Evolutionary conservation across 2,329 filamentous ascomycete species (phyloP).

Genomic region (Thelonectria blattea): DNA sequence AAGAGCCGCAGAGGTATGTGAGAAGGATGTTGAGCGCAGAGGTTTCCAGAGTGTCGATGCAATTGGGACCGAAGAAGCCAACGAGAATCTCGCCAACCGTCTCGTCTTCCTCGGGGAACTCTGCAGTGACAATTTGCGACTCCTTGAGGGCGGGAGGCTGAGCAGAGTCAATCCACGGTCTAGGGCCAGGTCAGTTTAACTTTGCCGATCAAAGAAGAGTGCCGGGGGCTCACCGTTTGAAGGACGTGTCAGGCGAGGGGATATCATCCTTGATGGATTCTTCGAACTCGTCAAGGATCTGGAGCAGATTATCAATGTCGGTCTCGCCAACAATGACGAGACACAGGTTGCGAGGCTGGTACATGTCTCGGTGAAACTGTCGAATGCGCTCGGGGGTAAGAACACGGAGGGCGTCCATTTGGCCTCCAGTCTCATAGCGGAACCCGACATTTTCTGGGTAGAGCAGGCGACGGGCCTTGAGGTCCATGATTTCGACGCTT

Average conservation of each 20-base stretch:
- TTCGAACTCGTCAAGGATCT: slow-evolving; percentile 87
- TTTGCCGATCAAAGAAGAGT: not conserved
- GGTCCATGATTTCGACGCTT: slow-evolving; percentile 84
- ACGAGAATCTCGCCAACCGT: slow-evolving; percentile 88
- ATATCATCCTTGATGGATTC: slow-evolving; percentile 83
- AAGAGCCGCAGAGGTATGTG: slow-evolving; percentile 89
- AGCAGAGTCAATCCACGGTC: slow-evolving; percentile 88
- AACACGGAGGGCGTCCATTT: slow-evolving; percentile 89
- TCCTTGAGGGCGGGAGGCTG: slow-evolving; percentile 75
- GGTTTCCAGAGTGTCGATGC: slow-evolving; percentile 69
- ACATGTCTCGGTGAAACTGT: slow-evolving; percentile 96
- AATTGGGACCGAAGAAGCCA: slow-evolving; percentile 85
- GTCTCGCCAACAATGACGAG: slow-evolving; percentile 92
- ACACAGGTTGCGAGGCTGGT: slow-evolving; percentile 94
- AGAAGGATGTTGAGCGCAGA: slow-evolving; percentile 81
- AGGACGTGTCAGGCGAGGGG: slow-evolving; percentile 74
- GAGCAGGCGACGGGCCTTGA: slow-evolving; percentile 77
- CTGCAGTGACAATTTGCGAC: slow-evolving; percentile 77
- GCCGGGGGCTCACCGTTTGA: slow-evolving; percentile 63
- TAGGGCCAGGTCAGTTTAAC: slow-evolving; percentile 30
- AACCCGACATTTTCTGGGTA: slow-evolving; percentile 93
- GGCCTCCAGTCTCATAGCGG: slow-evolving; percentile 96
- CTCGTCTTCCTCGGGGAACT: slow-evolving; percentile 97
- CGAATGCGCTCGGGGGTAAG: slow-evolving; percentile 89
- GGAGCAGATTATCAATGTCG: slow-evolving; percentile 78